Conservation (phyloP, 768 basidiomycete species). For the Hydnum rufescens region DNA sequence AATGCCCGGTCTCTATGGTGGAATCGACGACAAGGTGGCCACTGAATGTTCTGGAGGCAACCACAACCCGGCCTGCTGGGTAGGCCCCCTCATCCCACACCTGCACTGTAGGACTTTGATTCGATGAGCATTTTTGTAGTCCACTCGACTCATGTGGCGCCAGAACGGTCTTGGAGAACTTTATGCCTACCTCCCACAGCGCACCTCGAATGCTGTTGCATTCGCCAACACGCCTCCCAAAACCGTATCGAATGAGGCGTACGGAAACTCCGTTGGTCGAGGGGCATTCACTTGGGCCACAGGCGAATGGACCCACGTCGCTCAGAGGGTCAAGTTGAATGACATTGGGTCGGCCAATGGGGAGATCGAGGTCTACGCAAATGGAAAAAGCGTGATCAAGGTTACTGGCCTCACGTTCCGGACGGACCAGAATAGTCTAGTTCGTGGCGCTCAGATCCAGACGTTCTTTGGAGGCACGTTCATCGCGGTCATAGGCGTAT, state of each 20-base stretch:
- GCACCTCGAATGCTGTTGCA: conserved; percentile 1
- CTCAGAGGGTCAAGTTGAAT: conserved; percentile 16
- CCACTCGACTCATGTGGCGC: conserved; percentile 39
- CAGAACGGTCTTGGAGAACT: conserved; percentile 40
- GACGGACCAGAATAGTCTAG: conserved; percentile 1
- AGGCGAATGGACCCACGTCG: conserved; percentile 23
- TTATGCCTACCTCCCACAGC: conserved; percentile 44
- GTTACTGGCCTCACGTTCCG: conserved; percentile 8
- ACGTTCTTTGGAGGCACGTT: conserved; percentile 11
- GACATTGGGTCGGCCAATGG: conserved; percentile 15
- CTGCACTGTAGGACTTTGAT: not conserved
- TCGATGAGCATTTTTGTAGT: not conserved
- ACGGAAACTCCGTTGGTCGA: conserved; percentile 48
- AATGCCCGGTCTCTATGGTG: conserved; percentile 51
- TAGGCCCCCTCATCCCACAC: too few relatives aligned
- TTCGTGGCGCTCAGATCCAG: conserved; percentile 7
- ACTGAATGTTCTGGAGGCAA: conserved; percentile 47
- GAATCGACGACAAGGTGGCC: conserved; percentile 28
- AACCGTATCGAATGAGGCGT: conserved; percentile 38
- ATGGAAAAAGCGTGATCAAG: conserved; percentile 12
- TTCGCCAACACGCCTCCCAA: conserved; percentile 27
- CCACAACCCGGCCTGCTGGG: conserved; percentile 33
- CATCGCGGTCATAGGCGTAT: not conserved
- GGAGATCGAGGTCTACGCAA: conserved; percentile 15
- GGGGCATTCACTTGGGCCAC: conserved; percentile 42